phyloP scores from a whole-genome alignment of 2,329 filamentous ascomycete species.

The Sclerotinia glacialis region DNA sequence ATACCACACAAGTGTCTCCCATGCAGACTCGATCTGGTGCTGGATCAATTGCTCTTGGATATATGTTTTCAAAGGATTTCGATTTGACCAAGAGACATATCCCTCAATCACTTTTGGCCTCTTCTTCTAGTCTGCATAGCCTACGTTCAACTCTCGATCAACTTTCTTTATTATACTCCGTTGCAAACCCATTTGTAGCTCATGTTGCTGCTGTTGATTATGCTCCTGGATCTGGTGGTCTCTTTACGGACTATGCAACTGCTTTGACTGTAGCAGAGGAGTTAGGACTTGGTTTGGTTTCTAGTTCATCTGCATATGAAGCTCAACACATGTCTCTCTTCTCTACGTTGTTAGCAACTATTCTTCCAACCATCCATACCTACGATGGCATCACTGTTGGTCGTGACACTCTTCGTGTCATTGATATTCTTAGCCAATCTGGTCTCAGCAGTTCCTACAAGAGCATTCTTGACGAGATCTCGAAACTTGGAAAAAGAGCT shows the following conservation, averaged over 20 bases:
- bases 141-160: constrained; percentile 86
- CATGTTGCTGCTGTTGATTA: constrained; percentile 94
- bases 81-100: constrained; percentile 87
- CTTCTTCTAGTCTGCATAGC: constrained; percentile 75
- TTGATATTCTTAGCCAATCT: constrained; percentile 73
- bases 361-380: constrained; percentile 80
- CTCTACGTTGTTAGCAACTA: constrained; percentile 72
- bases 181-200: constrained; percentile 88
- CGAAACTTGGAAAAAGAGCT: constrained; percentile 65
- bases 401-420: constrained; percentile 76
- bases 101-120: constrained; percentile 85
- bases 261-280: constrained; percentile 83
- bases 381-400: constrained; percentile 84
- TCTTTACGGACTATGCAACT: constrained; percentile 84
- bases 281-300: constrained; percentile 79
- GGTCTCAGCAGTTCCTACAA: constrained; percentile 68
- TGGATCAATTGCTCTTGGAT: constrained; percentile 86
- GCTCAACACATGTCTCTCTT: constrained; percentile 94
- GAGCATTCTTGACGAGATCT: constrained; percentile 59
- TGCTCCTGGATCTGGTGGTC: constrained; percentile 55
- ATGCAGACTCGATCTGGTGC: constrained; percentile 88
- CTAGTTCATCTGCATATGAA: constrained; percentile 84
- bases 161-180: constrained; percentile 83
- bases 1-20: constrained; percentile 71
- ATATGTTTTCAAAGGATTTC: constrained; percentile 97